Evolutionary conservation across 1,139 yeast genomes (phyloP), one percentile per base, ranked within the genome.

Genomic region (Pneumocystis jirovecii): DNA sequence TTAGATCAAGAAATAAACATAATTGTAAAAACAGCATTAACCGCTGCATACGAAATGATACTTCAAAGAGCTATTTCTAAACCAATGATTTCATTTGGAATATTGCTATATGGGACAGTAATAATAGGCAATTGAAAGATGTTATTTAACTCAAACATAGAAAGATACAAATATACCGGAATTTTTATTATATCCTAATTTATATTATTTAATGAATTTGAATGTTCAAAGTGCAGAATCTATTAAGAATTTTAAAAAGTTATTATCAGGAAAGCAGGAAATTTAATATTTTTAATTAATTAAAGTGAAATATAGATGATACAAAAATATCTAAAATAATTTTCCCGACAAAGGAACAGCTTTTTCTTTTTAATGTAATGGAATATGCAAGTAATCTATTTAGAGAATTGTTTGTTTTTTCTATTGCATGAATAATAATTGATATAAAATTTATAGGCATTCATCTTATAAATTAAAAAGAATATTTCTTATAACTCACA

Each of bases 401-500:
- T 50, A 25, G 7, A 25, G 6, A 50, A 29, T 25, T 50, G 57
- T 50, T 31, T 31, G 12, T 25, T 29, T 25, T 25, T 50, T 25
- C 29, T 50, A 12, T 21, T 37, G 3, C 12, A 37, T 25, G 15
- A 45, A 45, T 21, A 50, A 50, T 50, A 5, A 29, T 50, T 50
- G 15, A 50, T 50, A 50, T 29, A 50, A 25, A 50, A 10, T 50
- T 25, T 50, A 25, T 50, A 50, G 57, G 34, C 29, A 50, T 6
- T 50, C 34, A 21, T 50, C 57, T n/a, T 50, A 50, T 50, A 59
- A 68, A 40, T 68, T 71, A 17, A 70, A 76, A 42, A 68, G 78
- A 65, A 72, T 85, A 1, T 80, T 85, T 66, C 70, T 84, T n/a
- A 81, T 85, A 68, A 84, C 89, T 0, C 84, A 84, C 70, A 80